These are phyloP conservation scores for Epichloe hybrida DNA, from an alignment of 2,329 filamentous ascomycete species.

Conservation along the genomic window DNA sequence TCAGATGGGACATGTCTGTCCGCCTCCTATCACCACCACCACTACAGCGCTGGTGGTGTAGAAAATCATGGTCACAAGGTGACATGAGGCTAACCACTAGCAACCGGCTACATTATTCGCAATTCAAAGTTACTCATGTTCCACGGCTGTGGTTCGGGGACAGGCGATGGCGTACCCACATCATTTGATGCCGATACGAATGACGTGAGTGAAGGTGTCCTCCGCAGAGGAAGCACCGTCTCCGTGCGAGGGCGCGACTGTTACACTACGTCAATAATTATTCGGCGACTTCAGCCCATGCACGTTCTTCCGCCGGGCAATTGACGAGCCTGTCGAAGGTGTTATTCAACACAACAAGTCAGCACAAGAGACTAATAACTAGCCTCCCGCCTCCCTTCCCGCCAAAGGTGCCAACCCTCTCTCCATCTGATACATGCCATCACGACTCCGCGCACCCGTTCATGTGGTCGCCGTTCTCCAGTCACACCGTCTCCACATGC, in stretches of 20 bases:
- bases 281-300: too few relatives aligned
- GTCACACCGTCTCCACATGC: background rate
- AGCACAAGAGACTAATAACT: too few relatives aligned
- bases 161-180: background rate
- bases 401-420: background rate
- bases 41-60: background rate
- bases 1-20: background rate
- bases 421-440: background rate
- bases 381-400: too few relatives aligned
- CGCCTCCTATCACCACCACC: background rate
- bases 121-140: background rate
- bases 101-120: background rate
- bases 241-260: background rate
- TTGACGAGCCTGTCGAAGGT: too few relatives aligned
- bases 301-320: too few relatives aligned
- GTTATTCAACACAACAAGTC: too few relatives aligned
- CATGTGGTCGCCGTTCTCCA: conserved; percentile 1
- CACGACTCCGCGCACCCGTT: background rate
- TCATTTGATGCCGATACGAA: background rate
- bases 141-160: background rate
- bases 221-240: background rate
- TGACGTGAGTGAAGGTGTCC: background rate
- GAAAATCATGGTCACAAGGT: conserved; percentile 2
- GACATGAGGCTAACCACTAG: background rate
- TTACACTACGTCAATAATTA: too few relatives aligned